Base-by-base conservation (phyloP, 2,329 filamentous ascomycete species). In the Fusarium torulosum region DNA sequence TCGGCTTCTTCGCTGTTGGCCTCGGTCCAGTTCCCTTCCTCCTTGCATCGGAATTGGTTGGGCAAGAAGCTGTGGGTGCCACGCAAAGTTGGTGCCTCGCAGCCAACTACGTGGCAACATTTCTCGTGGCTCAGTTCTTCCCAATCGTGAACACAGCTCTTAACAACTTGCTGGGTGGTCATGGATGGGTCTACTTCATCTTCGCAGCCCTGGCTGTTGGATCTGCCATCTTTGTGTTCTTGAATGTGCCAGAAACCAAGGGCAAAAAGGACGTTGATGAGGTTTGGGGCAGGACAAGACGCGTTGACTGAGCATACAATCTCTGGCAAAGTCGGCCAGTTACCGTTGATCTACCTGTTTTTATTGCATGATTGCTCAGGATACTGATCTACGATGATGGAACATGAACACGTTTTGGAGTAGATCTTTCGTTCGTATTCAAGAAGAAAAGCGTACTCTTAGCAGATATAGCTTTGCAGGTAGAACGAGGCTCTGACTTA, bases 1-100 rank as follows among this genome's bases (percentile, higher is more conserved):
- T 98, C 3, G 90, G 88, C 6, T 93, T 91, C 74, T 99, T 97
- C 72, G 96, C 92, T 0, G 86, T 97, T 15, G 96, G 96, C 1
- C 85, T 99, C 0, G 96, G 96, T 0, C 96, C 96, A 0, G 93
- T 99, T 1, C 96, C 96, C 0, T 99, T 98, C 78, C 96, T 98
- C 69, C 85, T 99, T 45, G 91, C 94, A 0, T 94, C 92, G 2
- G 96, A 98, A 79, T 86, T 98, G 4, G 96, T 98, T 1, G 91
- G 90, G 0, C 90, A 93, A 14, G 93, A 97, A 76, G 96, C 95
- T 0, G 94, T 97, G 0, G 94, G 95, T 2, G 93, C 95, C 0
- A 91, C 93, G 1, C 96, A 99, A 78, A 94, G 91, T 59, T 96
- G 94, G 86, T 92, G 91, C 1, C 80, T 98, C 23, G 93, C 89